Percentiles rank a stretch among this genome's conserved stretches.
Evolutionary conservation across 257 asterid species (phyloP).

Genomic region (Galeopsis tetrahit): DNA sequence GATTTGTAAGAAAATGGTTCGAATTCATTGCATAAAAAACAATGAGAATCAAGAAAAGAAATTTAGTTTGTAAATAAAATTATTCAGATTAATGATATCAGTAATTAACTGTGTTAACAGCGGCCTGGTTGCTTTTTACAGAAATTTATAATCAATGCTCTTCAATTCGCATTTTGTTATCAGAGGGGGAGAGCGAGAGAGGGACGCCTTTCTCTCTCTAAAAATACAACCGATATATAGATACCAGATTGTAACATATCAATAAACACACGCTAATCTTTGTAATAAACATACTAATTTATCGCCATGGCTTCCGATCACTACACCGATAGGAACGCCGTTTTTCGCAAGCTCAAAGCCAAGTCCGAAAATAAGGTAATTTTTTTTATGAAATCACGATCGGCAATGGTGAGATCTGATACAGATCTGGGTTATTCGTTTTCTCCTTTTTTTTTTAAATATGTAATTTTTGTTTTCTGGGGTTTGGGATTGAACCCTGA

Average conservation of each 20-base stretch:
- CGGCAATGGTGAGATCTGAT: constrained; percentile 59
- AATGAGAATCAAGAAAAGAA: not conserved
- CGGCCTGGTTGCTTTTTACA: not conserved
- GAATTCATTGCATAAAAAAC: not conserved
- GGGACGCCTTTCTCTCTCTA: not conserved
- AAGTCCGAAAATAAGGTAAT: constrained; percentile 88
- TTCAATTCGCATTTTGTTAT: not conserved
- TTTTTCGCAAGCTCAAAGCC: constrained; percentile 90
- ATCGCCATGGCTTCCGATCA: constrained; percentile 73
- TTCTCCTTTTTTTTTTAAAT: constrained; percentile 22
- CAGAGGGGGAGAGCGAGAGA: not conserved
- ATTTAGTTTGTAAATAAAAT: not conserved
- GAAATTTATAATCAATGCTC: not conserved
- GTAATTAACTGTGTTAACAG: not conserved
- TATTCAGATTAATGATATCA: not conserved
- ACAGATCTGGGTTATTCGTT: constrained; percentile 54
- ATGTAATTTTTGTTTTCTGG: not conserved
- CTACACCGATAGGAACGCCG: constrained; percentile 75
- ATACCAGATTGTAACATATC: not conserved
- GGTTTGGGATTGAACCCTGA: constrained; percentile 27
- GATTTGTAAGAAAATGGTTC: not conserved
- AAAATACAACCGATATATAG: constrained; percentile 6
- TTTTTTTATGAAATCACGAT: constrained; percentile 16
- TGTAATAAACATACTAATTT: constrained; percentile 16
- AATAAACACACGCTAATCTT: constrained; percentile 7